Evolutionary conservation across 495 filamentous ascomycete species (phyloP).

Genomic region (Ascobolus immersus): DNA sequence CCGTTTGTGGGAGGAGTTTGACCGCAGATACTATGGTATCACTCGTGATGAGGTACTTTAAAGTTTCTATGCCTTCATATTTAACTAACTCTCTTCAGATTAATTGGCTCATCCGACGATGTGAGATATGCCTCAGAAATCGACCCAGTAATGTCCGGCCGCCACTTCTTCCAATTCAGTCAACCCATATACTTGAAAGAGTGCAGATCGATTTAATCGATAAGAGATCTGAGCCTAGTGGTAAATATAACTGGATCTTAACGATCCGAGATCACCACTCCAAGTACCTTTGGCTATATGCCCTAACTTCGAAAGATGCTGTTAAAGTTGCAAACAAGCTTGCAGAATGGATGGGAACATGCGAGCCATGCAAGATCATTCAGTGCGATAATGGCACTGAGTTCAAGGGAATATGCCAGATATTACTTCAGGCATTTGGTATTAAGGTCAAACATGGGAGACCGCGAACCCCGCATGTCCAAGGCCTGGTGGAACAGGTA

Average conservation of each 20-base stretch:
- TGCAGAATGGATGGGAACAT: not conserved
- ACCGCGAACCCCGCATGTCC: not conserved
- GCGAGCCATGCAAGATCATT: not conserved
- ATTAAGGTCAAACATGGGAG: not conserved
- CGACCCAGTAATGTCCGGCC: not conserved
- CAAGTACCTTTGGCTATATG: constrained; percentile 1
- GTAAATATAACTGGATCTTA: constrained; percentile 5
- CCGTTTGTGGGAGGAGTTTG: too few species aligned
- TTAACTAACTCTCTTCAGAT: too few species aligned
- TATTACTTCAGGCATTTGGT: not conserved
- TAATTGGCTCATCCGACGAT: constrained; percentile 4
- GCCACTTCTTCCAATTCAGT: not conserved
- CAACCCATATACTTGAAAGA: constrained; percentile 1
- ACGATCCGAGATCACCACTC: constrained; percentile 8
- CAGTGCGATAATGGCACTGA: constrained; percentile 1
- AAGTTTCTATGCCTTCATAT: too few species aligned
- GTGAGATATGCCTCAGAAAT: constrained; percentile 3
- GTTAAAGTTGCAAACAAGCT: not conserved
- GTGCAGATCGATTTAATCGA: constrained; percentile 11
- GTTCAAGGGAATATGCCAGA: not conserved
- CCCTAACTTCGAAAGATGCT: not conserved
- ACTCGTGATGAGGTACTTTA: too few species aligned
- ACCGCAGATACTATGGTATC: too few species aligned
- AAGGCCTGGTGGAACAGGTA: constrained; percentile 1
- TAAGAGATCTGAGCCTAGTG: constrained; percentile 2